phyloP scores from a whole-genome alignment of 2,329 filamentous ascomycete species.

The Nigrograna mackinnonii region DNA sequence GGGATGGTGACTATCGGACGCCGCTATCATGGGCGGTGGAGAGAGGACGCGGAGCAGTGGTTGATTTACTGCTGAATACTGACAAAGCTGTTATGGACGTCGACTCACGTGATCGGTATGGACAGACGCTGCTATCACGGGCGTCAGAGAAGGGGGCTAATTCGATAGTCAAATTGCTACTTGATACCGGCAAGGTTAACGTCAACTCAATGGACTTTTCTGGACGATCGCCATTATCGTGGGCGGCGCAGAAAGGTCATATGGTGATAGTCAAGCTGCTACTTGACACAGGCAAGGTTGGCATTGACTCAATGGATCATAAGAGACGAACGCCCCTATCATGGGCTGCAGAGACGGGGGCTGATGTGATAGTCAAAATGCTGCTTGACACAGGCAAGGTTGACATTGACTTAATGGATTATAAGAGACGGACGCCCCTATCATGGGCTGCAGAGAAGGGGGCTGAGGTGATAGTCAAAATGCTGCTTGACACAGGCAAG shows the following conservation, averaged over 20 bases:
- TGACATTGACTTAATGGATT: background rate
- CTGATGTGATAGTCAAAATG: background rate
- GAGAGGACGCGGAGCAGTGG: slow-evolving; percentile 1
- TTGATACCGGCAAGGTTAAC: slow-evolving; percentile 1
- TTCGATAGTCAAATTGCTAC: slow-evolving; percentile 1
- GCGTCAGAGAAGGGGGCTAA: slow-evolving; percentile 2
- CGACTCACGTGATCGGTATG: background rate
- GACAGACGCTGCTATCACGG: slow-evolving; percentile 3
- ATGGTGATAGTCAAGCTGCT: background rate
- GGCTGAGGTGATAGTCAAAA: background rate
- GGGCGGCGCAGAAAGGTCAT: background rate
- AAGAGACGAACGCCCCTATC: background rate
- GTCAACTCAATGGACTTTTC: background rate
- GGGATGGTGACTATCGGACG: background rate
- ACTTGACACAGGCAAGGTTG: slow-evolving; percentile 1
- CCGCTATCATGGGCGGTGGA: slow-evolving; percentile 2
- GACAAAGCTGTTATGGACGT: background rate
- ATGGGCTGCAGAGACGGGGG: background rate
- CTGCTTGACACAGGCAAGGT: slow-evolving; percentile 2
- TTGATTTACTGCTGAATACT: slow-evolving; percentile 1
- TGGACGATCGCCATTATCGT: background rate
- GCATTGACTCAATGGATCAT: background rate
- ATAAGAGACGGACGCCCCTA: slow-evolving; percentile 1
- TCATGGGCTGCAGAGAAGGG: background rate
- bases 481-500: background rate